These are phyloP conservation scores for Thraustotheca clavata DNA, from an alignment of 352 stramenopile genomes.

Conservation along the genomic window DNA sequence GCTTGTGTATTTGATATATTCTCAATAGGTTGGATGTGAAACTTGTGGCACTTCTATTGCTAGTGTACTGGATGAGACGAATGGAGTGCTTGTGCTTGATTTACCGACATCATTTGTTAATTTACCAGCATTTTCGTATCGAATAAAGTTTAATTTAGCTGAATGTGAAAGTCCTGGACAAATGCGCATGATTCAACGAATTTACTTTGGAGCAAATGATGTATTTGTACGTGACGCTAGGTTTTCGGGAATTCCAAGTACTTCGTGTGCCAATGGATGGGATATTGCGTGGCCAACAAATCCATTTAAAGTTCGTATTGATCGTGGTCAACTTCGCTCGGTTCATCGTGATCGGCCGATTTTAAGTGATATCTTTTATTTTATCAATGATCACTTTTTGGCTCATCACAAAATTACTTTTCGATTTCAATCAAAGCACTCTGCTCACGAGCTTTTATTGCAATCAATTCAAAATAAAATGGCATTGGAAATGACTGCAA, in stretches of 20 bases:
- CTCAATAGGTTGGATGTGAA: background rate
- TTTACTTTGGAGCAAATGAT: background rate
- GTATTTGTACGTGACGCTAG: background rate
- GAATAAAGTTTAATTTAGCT: background rate
- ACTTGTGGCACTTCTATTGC: background rate
- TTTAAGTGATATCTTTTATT: background rate
- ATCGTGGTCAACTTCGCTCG: background rate
- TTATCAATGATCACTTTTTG: background rate
- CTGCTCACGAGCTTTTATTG: background rate
- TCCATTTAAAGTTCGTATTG: background rate
- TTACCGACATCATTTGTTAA: background rate
- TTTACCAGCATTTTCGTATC: background rate
- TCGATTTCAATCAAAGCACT: background rate
- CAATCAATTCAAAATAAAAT: background rate
- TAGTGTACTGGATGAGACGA: background rate
- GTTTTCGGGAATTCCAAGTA: background rate
- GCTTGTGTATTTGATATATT: background rate
- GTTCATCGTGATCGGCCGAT: background rate
- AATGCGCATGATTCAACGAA: slow-evolving; percentile 4
- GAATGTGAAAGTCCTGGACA: background rate
- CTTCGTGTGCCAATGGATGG: background rate
- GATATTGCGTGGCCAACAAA: background rate
- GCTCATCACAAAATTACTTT: background rate
- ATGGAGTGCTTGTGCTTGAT: background rate
- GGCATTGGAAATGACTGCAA: background rate